phyloP scores from a whole-genome alignment of 2,329 filamentous ascomycete genomes.

The Stylonectria norvegica region DNA sequence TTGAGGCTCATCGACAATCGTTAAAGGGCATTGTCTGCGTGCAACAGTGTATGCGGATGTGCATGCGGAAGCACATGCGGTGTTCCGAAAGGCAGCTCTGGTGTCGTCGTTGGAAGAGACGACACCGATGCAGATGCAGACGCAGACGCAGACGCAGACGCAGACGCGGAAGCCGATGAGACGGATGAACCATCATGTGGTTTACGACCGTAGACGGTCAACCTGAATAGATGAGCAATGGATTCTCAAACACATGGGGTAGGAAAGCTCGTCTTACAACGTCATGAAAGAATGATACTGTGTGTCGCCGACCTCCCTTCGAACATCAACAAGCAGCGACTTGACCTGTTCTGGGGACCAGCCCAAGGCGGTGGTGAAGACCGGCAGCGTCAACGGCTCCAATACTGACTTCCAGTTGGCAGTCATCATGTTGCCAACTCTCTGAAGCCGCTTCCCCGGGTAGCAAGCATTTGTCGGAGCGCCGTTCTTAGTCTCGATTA shows the following conservation, averaged over 20 bases:
- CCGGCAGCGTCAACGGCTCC: constrained; percentile 20
- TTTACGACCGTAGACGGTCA: constrained; percentile 18
- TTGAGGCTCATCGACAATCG: too few species aligned
- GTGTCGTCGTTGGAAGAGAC: constrained; percentile 4
- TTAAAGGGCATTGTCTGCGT: too few species aligned
- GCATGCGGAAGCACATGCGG: not conserved
- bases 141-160: constrained; percentile 7
- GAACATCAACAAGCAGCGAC: constrained; percentile 16
- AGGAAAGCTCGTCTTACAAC: constrained; percentile 12
- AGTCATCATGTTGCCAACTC: constrained; percentile 22
- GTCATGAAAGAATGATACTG: constrained; percentile 25
- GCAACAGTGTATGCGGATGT: too few species aligned
- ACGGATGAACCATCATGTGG: constrained; percentile 9
- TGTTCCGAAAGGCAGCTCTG: not conserved
- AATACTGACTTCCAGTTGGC: constrained; percentile 22
- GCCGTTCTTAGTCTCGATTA: constrained; percentile 22
- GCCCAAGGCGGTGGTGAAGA: constrained; percentile 19
- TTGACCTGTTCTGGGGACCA: constrained; percentile 18
- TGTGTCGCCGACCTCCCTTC: constrained; percentile 18
- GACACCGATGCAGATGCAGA: constrained; percentile 12
- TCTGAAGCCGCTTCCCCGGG: constrained; percentile 21
- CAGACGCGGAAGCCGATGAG: constrained; percentile 10
- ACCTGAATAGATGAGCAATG: constrained; percentile 11
- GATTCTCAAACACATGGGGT: not conserved
- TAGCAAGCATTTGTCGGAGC: constrained; percentile 24